These are phyloP conservation scores for Geotrichum ghanense DNA, from an alignment of 805 yeast species.

Conservation along the genomic window DNA sequence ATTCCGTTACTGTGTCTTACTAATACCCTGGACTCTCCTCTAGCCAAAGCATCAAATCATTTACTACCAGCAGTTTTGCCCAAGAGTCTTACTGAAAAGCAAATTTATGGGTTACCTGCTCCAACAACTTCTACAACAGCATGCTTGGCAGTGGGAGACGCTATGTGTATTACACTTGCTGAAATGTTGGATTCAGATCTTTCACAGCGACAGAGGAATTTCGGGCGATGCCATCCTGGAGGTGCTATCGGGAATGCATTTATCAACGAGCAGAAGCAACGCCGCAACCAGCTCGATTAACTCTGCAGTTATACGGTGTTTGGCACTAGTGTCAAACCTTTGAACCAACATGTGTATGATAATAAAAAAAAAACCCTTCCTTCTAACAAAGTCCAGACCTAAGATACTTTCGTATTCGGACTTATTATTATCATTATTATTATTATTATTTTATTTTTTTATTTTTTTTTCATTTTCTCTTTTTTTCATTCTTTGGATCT, in stretches of 20 bases:
- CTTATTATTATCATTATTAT: no score
- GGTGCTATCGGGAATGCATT: constrained; percentile 70
- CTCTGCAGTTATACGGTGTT: no score
- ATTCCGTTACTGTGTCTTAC: constrained; percentile 50
- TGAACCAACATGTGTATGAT: neutral
- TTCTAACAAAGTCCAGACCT: no score
- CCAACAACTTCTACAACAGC: constrained; percentile 81
- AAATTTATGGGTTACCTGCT: constrained; percentile 70
- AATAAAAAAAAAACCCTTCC: neutral
- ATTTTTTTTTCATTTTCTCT: no score
- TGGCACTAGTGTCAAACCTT: no score
- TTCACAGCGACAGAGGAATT: constrained; percentile 39
- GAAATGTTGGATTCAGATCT: constrained; percentile 54
- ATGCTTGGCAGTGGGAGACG: constrained; percentile 66
- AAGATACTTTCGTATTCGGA: no score
- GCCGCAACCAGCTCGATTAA: no score
- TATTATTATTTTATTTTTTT: no score
- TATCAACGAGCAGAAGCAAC: constrained; percentile 13
- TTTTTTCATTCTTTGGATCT: no score
- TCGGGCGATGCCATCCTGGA: constrained; percentile 77
- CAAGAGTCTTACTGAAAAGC: constrained; percentile 41
- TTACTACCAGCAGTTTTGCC: constrained; percentile 57
- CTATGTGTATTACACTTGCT: constrained; percentile 60
- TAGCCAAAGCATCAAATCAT: constrained; percentile 42
- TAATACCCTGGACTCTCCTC: constrained; percentile 43